These are phyloP conservation scores for Aureobasidium namibiae DNA, from an alignment of 2,329 filamentous ascomycete genomes.

Conservation along the genomic window DNA sequence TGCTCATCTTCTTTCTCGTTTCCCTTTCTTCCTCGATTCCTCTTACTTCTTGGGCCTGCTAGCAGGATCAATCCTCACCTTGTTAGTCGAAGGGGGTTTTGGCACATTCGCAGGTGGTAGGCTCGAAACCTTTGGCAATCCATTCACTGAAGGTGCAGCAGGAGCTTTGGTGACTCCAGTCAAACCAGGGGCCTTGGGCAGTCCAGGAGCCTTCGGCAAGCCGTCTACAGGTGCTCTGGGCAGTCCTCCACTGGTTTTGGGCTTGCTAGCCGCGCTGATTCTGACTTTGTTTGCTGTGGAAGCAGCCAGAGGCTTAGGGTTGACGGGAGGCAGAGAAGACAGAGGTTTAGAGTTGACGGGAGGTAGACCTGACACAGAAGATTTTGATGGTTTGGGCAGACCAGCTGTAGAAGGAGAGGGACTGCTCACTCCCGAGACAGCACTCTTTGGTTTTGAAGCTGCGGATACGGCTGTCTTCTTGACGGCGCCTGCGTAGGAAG, in stretches of 20 bases:
- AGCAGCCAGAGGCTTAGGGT: background rate
- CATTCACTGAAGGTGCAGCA: background rate
- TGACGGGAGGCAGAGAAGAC: background rate
- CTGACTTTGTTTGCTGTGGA: conserved; percentile 13
- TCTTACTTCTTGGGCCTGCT: conserved; percentile 16
- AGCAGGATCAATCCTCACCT: conserved; percentile 17
- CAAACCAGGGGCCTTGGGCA: background rate
- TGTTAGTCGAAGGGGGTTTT: conserved; percentile 12
- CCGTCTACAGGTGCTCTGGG: conserved; percentile 6
- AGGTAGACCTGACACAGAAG: background rate
- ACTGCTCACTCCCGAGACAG: background rate
- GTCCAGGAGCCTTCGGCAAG: background rate
- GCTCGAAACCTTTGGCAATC: background rate
- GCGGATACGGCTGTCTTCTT: background rate
- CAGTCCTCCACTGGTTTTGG: conserved; percentile 2
- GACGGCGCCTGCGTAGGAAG: background rate
- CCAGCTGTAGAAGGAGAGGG: background rate
- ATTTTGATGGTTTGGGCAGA: background rate
- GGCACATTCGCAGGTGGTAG: conserved; percentile 6
- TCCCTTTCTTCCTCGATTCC: background rate
- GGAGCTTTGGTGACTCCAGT: conserved; percentile 4
- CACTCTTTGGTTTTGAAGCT: background rate
- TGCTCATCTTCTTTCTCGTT: too few species aligned
- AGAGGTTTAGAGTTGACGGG: background rate
- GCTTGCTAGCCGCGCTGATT: conserved; percentile 18